Percentiles rank a stretch among this genome's conserved stretches.
phyloP scores from a whole-genome alignment of 2,329 filamentous ascomycete genomes.

The Knufia petricola region DNA sequence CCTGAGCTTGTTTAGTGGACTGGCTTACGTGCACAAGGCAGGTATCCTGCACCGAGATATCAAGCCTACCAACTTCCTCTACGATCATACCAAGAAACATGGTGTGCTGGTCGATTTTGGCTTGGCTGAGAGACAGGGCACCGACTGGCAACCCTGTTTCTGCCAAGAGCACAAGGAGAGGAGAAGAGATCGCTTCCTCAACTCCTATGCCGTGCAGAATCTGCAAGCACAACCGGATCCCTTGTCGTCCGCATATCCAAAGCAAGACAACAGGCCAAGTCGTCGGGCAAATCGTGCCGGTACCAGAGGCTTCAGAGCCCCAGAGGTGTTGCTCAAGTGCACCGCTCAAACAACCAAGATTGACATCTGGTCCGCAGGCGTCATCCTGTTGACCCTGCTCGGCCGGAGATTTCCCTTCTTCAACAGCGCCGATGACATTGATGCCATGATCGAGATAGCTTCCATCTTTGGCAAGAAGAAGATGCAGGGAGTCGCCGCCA shows the following conservation, averaged over 20 bases:
- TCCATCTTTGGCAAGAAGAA: slow-evolving; percentile 80
- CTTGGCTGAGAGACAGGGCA: slow-evolving; percentile 67
- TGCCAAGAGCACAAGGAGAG: slow-evolving; percentile 59
- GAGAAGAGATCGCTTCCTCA: slow-evolving; percentile 43
- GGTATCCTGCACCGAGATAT: slow-evolving; percentile 90
- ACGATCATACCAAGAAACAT: slow-evolving; percentile 45
- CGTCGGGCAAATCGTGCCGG: slow-evolving; percentile 88
- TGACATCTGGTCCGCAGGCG: slow-evolving; percentile 92
- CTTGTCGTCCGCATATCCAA: slow-evolving; percentile 63
- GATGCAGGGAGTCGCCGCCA: slow-evolving; percentile 71
- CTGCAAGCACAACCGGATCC: slow-evolving; percentile 25
- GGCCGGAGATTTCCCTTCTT: slow-evolving; percentile 94
- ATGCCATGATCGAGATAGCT: slow-evolving; percentile 93
- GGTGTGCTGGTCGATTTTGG: slow-evolving; percentile 98
- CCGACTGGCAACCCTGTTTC: slow-evolving; percentile 69
- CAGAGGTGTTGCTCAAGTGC: slow-evolving; percentile 94
- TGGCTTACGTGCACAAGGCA: slow-evolving; percentile 71
- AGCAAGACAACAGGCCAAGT: slow-evolving; percentile 78
- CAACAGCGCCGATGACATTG: slow-evolving; percentile 95
- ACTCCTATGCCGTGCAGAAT: slow-evolving; percentile 27
- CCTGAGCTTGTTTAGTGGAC: slow-evolving; percentile 72
- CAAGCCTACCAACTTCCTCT: slow-evolving; percentile 62
- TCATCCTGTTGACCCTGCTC: slow-evolving; percentile 92
- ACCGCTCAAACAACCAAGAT: slow-evolving; percentile 89
- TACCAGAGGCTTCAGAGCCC: slow-evolving; percentile 88